Base-by-base conservation (phyloP, 192 early-diverging fungal genomes). In the Coemansia sp. region DNA sequence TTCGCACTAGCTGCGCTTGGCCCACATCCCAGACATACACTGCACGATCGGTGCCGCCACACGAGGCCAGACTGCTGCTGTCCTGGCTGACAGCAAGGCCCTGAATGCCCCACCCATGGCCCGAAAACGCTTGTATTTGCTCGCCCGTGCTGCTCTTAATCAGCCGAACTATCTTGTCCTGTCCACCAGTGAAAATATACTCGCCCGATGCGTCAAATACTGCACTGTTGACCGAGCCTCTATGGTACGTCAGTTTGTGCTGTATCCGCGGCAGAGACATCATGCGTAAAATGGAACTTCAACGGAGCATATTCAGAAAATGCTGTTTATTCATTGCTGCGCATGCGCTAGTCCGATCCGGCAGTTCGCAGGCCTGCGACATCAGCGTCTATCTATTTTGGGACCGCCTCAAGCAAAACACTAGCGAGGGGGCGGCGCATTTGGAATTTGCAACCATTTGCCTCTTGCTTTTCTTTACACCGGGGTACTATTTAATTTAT, bases 1-100 rank as follows among this genome's bases (percentile, higher is more conserved):
- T 74, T 21, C 89, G 80, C n/a, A 86, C 79, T 3, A 86, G 77
- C 52, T 70, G 70, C 7, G 89, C 90, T 4, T 85, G 83, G 11
- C 63, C 60, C 1, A 96, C 86, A 55, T 99, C 94, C 93, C 93
- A 97, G 5, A 91, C 56, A 51, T 89, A 83, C 11, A 94, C 88
- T 5, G 85, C 60, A 21, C 86, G 83, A 64, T 97, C 94, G 29
- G 45, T 47, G 4, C 77, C 86, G 31, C 89, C 88, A 51, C 90
- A 87, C 21, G 90, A 89, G 21, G 85, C 88, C 58, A 99, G 70
- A 19, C 71, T 76, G 4, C 78, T 62, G 58, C 88, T 83, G 66
- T 85, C 86, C 2, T 25, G 19, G 52, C 49, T 64, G 14, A 75
- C 38, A 7, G 71, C 65, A 1, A 75, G 31, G 1, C 58, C 71